These are phyloP conservation scores for Lolium rigidum DNA, from an alignment of 176 grass and related monocot genomes.

Conservation along the genomic window DNA sequence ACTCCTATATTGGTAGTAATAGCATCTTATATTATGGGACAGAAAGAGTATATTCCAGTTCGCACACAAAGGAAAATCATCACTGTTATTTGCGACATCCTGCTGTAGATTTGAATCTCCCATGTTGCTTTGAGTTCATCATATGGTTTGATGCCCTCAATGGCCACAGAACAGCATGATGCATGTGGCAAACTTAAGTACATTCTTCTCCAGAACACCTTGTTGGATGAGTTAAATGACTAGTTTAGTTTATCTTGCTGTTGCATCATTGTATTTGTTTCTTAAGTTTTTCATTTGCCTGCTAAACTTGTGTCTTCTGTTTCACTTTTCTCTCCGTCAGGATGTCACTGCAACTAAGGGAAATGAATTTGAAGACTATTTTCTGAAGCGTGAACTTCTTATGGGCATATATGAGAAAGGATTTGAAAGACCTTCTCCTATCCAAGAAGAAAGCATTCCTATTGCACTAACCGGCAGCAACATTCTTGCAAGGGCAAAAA, in stretches of 20 bases:
- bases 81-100: background rate
- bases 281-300: slow-evolving; percentile 1
- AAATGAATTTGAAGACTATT: slow-evolving; percentile 99
- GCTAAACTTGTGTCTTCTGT: background rate
- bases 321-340: slow-evolving; percentile 8
- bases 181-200: background rate
- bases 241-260: background rate
- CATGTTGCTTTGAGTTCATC: slow-evolving; percentile 7
- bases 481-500: slow-evolving; percentile 97
- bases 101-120: slow-evolving; percentile 9
- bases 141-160: background rate
- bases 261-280: background rate
- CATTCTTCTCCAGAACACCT: background rate
- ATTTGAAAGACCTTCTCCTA: slow-evolving; percentile 92
- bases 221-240: slow-evolving; percentile 1
- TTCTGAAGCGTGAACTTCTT: slow-evolving; percentile 94
- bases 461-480: slow-evolving; percentile 96
- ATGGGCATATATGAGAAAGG: slow-evolving; percentile 99
- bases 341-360: slow-evolving; percentile 97
- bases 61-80: background rate
- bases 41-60: background rate
- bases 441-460: slow-evolving; percentile 98
- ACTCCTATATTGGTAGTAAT: too few species aligned
- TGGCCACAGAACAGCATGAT: background rate
- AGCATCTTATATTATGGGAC: background rate